Evolutionary conservation across 495 filamentous ascomycete species (phyloP).

Genomic region (Penicillium canariense): DNA sequence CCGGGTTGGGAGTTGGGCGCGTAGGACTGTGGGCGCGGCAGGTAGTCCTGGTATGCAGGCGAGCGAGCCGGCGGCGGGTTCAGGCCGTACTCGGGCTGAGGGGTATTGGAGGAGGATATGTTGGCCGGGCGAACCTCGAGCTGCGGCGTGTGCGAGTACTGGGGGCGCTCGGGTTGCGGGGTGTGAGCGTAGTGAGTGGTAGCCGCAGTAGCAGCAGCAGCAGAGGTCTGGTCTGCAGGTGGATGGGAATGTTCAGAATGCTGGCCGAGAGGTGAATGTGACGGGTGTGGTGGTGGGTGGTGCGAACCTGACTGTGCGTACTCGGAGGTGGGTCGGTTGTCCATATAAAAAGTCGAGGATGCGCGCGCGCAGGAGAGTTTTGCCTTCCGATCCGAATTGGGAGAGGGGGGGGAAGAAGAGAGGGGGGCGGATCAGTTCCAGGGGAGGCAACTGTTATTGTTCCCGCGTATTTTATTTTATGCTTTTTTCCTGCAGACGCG

Average conservation of each 20-base stretch:
- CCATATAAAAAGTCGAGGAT: constrained; percentile 49
- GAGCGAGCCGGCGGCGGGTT: constrained; percentile 73
- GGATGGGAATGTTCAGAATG: constrained; percentile 29
- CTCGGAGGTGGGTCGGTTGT: constrained; percentile 88
- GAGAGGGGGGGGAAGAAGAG: not conserved
- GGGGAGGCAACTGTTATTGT: too few species aligned
- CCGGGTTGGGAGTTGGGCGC: constrained; percentile 68
- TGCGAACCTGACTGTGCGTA: constrained; percentile 99
- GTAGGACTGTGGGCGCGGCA: constrained; percentile 63
- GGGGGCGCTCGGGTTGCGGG: constrained; percentile 48
- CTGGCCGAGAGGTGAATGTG: not conserved
- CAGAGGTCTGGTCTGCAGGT: constrained; percentile 81
- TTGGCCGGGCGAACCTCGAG: constrained; percentile 71
- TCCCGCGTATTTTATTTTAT: constrained; percentile 2
- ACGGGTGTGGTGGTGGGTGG: constrained; percentile 55
- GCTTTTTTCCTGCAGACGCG: constrained; percentile 17
- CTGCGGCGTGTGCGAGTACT: constrained; percentile 62
- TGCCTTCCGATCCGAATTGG: constrained; percentile 10
- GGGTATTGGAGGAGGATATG: constrained; percentile 71
- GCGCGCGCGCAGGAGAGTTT: constrained; percentile 12
- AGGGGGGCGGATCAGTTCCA: not conserved
- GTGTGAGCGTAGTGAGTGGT: constrained; percentile 52
- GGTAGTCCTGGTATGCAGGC: constrained; percentile 75
- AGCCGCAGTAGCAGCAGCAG: constrained; percentile 81
- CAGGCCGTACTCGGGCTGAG: constrained; percentile 83